A percentile compares a stretch with the other conserved stretches of the same genome.
phyloP scores from a whole-genome alignment of 139 green algal species.

The Closterium sp. region DNA sequence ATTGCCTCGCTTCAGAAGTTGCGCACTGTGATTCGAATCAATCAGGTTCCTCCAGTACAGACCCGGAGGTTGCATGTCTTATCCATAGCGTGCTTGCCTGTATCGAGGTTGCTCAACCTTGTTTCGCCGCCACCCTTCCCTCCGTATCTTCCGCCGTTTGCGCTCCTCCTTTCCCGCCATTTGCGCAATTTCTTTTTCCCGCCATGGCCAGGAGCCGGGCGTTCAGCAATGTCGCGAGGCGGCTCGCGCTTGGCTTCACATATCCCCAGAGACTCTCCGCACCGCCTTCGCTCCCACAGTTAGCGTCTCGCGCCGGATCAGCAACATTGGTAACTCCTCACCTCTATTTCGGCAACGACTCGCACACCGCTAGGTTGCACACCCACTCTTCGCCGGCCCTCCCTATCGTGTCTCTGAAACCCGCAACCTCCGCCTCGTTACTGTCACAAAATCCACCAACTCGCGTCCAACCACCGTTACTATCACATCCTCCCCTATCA shows the following conservation, averaged over 20 bases:
- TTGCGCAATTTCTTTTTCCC: background rate
- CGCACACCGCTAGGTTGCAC: background rate
- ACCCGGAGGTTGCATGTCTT: no score
- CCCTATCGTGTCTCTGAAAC: background rate
- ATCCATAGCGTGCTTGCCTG: background rate
- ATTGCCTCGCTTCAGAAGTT: no score
- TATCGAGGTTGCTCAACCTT: background rate
- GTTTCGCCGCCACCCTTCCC: no score
- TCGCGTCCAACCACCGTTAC: background rate
- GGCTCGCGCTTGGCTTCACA: background rate
- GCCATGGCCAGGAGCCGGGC: background rate
- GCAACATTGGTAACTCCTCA: background rate
- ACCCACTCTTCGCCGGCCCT: background rate
- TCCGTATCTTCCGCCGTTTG: background rate
- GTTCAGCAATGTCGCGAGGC: background rate
- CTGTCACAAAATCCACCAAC: background rate
- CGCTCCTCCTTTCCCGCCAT: background rate
- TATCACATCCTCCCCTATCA: background rate
- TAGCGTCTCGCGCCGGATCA: background rate
- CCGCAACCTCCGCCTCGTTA: background rate
- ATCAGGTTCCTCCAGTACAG: no score
- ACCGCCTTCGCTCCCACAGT: background rate
- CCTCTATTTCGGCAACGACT: background rate
- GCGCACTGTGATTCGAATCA: no score
- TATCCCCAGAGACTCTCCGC: background rate